Conservation (phyloP, 1,284 basidiomycete species). For the Cutaneotrichosporon cutaneum region DNA sequence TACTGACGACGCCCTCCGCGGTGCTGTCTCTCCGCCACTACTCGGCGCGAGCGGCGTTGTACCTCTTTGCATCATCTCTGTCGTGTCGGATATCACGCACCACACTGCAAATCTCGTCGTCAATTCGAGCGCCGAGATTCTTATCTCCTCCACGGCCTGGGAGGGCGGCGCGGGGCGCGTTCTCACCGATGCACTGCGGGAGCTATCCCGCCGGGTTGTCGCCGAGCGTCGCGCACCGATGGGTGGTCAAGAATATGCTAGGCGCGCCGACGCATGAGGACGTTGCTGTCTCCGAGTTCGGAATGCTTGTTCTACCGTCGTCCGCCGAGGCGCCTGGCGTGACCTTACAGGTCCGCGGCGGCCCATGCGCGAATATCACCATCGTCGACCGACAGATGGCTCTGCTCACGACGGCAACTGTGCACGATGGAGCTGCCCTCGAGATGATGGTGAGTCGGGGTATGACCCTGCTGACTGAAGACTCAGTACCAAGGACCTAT, state of each 20-base stretch:
- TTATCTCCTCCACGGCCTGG: conserved; percentile 41
- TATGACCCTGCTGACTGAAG: no score
- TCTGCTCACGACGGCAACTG: neutral
- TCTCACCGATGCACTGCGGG: conserved; percentile 31
- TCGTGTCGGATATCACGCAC: conserved; percentile 39
- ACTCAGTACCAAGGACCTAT: conserved; percentile 64
- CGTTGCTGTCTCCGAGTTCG: conserved; percentile 28
- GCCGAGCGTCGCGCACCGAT: conserved; percentile 12
- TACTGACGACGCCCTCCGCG: conserved; percentile 28
- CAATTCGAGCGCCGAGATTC: conserved; percentile 32
- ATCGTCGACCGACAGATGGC: no score
- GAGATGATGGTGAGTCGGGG: conserved; percentile 59
- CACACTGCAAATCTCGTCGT: conserved; percentile 38
- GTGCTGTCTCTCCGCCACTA: conserved; percentile 32
- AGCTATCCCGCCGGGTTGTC: conserved; percentile 33
- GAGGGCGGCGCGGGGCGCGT: conserved; percentile 29
- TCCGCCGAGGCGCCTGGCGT: neutral
- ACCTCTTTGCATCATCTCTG: conserved; percentile 35
- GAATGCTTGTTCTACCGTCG: conserved; percentile 7
- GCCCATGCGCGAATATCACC: no score
- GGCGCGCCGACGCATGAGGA: neutral
- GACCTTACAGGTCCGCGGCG: no score
- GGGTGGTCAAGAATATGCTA: conserved; percentile 7
- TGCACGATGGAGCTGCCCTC: conserved; percentile 52
- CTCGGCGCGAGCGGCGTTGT: conserved; percentile 30